phyloP scores from a whole-genome alignment of 768 basidiomycete genomes.

The Cystobasidium ongulense region DNA sequence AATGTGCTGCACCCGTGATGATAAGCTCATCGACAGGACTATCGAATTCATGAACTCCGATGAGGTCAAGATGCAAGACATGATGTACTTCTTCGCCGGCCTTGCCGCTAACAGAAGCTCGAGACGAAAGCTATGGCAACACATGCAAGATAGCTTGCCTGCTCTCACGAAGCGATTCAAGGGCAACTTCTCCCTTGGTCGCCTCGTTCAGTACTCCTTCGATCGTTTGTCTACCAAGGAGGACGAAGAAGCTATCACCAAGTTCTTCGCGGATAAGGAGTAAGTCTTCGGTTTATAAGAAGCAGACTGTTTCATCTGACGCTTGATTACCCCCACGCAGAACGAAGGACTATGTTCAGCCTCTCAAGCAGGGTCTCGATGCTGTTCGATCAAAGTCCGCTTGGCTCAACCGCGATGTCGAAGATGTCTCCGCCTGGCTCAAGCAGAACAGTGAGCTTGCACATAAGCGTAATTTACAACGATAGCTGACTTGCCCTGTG shows the following conservation, averaged over 20 bases:
- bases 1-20: slow-evolving; percentile 57
- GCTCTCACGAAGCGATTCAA: slow-evolving; percentile 57
- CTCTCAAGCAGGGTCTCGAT: slow-evolving; percentile 62
- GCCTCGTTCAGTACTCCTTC: slow-evolving; percentile 47
- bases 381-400: slow-evolving; percentile 56
- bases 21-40: slow-evolving; percentile 49
- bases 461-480: neutral
- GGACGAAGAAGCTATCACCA: slow-evolving; percentile 58
- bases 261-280: slow-evolving; percentile 65
- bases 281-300: neutral
- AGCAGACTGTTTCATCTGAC: slow-evolving; percentile 28
- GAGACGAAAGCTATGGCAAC: slow-evolving; percentile 54
- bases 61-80: slow-evolving; percentile 50
- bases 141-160: slow-evolving; percentile 44
- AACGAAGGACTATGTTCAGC: slow-evolving; percentile 57
- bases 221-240: slow-evolving; percentile 56
- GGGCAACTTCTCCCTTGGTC: slow-evolving; percentile 56
- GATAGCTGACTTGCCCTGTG: neutral
- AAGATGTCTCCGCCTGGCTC: slow-evolving; percentile 41
- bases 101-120: slow-evolving; percentile 55
- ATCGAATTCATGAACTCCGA: slow-evolving; percentile 49
- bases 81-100: slow-evolving; percentile 57
- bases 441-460: slow-evolving; percentile 17
- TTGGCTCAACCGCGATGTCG: slow-evolving; percentile 52
- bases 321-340: slow-evolving; percentile 21